Conservation (phyloP, 345 rosid genomes). For the Laguncularia racemosa region DNA sequence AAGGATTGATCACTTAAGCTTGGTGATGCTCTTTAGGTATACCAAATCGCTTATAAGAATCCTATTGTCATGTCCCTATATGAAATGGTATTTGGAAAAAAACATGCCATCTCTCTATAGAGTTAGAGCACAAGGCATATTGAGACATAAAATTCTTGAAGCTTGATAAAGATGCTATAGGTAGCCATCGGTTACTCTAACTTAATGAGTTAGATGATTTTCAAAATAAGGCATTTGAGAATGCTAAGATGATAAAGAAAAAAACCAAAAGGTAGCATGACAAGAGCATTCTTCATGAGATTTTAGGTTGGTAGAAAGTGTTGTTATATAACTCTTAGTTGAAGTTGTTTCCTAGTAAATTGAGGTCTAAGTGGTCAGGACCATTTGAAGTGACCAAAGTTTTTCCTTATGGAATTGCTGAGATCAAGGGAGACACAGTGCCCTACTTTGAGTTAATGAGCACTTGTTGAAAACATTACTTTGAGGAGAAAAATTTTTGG, state of each 20-base stretch:
- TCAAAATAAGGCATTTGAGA: not conserved
- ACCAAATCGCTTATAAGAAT: not conserved
- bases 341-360: constrained; percentile 1
- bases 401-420: not conserved
- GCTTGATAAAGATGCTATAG: not conserved
- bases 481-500: too few species aligned
- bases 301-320: not conserved
- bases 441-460: too few species aligned
- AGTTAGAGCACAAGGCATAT: constrained; percentile 10
- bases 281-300: not conserved
- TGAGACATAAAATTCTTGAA: not conserved
- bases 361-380: not conserved
- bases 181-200: not conserved
- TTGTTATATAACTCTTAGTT: constrained; percentile 3
- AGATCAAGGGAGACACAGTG: not conserved
- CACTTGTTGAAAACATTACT: too few species aligned
- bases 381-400: not conserved
- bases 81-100: constrained; percentile 6
- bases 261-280: constrained; percentile 8
- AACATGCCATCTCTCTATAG: not conserved
- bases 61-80: constrained; percentile 2
- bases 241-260: constrained; percentile 6
- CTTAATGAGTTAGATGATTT: constrained; percentile 1
- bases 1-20: constrained; percentile 3
- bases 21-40: constrained; percentile 2